Percentiles rank a stretch among this genome's conserved stretches.
Conservation (phyloP, 2,329 filamentous ascomycete genomes). For the Fusarium sp. region DNA sequence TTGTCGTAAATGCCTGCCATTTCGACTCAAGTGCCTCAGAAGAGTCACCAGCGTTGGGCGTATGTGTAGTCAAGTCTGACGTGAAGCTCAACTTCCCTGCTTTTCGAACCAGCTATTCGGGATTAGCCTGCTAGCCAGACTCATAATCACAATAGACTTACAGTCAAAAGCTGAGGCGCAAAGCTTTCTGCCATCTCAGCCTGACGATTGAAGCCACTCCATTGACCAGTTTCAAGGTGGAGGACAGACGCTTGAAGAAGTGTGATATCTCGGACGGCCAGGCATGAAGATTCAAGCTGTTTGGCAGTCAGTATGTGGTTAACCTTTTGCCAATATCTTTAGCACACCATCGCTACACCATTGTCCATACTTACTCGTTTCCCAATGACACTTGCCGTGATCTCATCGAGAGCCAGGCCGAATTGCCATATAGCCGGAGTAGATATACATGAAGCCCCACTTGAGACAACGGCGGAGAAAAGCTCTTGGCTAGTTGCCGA, state of each 20-base stretch:
- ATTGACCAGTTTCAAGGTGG: conserved; percentile 37
- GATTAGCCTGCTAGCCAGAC: conserved; percentile 4
- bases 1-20: conserved; percentile 29
- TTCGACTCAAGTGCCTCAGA: conserved; percentile 33
- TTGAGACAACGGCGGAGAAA: conserved; percentile 34
- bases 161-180: conserved; percentile 28
- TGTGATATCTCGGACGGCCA: conserved; percentile 25
- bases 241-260: conserved; percentile 38
- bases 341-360: neutral
- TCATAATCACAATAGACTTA: conserved; percentile 6
- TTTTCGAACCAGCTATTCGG: conserved; percentile 33
- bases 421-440: conserved; percentile 38
- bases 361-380: conserved; percentile 25
- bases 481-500: conserved; percentile 24
- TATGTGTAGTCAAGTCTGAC: conserved; percentile 22
- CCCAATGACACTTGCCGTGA: conserved; percentile 20
- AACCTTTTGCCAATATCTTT: neutral
- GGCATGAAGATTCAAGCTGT: conserved; percentile 25
- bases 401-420: conserved; percentile 35
- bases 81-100: conserved; percentile 33
- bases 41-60: conserved; percentile 23
- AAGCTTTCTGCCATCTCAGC: conserved; percentile 33
- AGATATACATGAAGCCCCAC: conserved; percentile 32
- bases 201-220: conserved; percentile 37
- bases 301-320: neutral